Base-by-base conservation (phyloP, 805 yeast species). In the Starmerella ratchasimensis region DNA sequence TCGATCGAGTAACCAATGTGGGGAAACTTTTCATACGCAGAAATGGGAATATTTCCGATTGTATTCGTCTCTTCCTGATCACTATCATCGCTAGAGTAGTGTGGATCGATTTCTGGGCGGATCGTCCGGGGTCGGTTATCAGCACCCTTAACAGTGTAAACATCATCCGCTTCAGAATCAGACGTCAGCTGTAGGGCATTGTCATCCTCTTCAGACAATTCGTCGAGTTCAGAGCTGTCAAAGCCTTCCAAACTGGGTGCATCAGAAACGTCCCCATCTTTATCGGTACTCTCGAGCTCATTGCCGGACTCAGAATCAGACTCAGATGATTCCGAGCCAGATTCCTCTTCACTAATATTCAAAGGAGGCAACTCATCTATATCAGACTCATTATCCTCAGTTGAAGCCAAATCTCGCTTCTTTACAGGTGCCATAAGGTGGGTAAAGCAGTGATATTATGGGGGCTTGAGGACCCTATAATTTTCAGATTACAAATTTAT, bases 1-100 rank as follows among this genome's bases (percentile, higher is more conserved):
- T 90, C 90, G 52, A 90, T 86, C 57, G 83, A 88, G 59, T 90
- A 90, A 41, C 98, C 97, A 43, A 90, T 74, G 56, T 90, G 98
- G 1, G 98, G 98, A 76, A 79, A 80, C 59, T 86, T 94, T 39
- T 90, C 98, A 56, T 90, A 90, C 2, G 94, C 94, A 15, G 88
- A 72, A 16, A 90, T 54, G 35, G 98, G 97, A 41, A 90, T 71
- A 55, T 90, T 82, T 34, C 98, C 98, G 49, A 90, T 81, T 3
- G 96, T 83, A 61, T 90, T 90, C 49, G 62, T 62, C 45, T 82
- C 93, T 44, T 74, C 78, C 11, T 55, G 70, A 54, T 86, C 96
- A 49, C 84, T 74, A 54, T 90, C 98, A 60, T 90, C 98, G 46
- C 84, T 73, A 55, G 88, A 95, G 57, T 88, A 90, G n/a, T 73